Base-by-base conservation (phyloP, 2,329 filamentous ascomycete genomes). In the Colletotrichum trifolii region DNA sequence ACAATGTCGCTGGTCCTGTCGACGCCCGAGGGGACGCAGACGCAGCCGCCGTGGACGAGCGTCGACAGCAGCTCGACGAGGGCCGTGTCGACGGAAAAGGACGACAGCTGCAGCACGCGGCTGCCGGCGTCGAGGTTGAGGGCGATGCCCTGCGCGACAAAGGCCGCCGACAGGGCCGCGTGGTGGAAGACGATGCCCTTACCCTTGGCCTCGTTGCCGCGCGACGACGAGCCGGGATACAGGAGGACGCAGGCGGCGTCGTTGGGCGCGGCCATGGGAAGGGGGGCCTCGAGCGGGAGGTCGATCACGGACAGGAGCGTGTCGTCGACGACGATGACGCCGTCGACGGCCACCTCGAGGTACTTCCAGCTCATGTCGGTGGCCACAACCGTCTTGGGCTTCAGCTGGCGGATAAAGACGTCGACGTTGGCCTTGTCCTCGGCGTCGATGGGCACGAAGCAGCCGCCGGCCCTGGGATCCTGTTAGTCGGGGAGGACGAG, bases 121-220 rank as follows among this genome's bases (percentile, higher is more conserved):
- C 87, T 87, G 1, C 74, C 74, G 6, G 71, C 76, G 53, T 78
- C 79, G 54, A 88, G 85, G 2, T 80, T 77, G 2, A 89, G 74
- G 0, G 82, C 80, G 0, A 80, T 75, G 0, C 80, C 83, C 69
- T 89, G 84, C 0, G 82, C 80, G 3, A 82, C 70, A 50, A 87
- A 82, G 0, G 82, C 80, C 0, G 87, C 86, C 2, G 85, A 85
- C 1, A 90, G 78, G 1, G 86, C 83, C 0, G 78, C 77, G 69
- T 92, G 89, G 8, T 85, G 85, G 65, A 90, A 86, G 15, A 89
- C 85, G 11, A 89, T 85, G 2, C 87, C 88, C 62, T 87, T 85
- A 2, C 87, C 88, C 62, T 87, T 87, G 0, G 86, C 85, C 54
- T 81, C 82, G 53, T 83, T 83, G 2, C 85, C 85, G 0, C 61